Conservation (phyloP, 2,329 filamentous ascomycete genomes). For the Pseudocercospora macadamiae region DNA sequence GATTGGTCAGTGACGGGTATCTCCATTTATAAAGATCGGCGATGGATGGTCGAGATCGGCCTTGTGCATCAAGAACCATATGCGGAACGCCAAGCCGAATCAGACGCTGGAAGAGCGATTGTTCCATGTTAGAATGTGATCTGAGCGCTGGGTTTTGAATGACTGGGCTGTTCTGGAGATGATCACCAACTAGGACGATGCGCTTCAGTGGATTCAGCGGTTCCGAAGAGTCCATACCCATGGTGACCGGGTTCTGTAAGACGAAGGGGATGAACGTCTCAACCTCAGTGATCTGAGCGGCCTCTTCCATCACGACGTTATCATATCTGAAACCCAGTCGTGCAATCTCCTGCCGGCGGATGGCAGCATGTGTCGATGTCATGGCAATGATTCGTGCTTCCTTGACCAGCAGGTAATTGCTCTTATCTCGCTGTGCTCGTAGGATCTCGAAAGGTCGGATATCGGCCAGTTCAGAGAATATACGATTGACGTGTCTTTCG, state of each 20-base stretch:
- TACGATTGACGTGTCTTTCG: constrained; percentile 82
- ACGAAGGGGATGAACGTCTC: constrained; percentile 95
- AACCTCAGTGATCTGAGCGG: constrained; percentile 95
- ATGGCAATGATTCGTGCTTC: constrained; percentile 98
- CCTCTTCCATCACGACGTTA: constrained; percentile 98
- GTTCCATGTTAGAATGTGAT: constrained; percentile 93
- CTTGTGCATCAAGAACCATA: constrained; percentile 89
- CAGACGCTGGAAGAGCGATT: constrained; percentile 89
- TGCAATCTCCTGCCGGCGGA: constrained; percentile 87
- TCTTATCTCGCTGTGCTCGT: constrained; percentile 84
- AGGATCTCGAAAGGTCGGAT: constrained; percentile 95
- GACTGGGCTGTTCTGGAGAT: constrained; percentile 94
- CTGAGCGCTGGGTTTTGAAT: constrained; percentile 93
- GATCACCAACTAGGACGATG: constrained; percentile 90
- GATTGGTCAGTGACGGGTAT: constrained; percentile 76
- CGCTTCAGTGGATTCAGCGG: constrained; percentile 74
- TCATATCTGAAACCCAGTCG: constrained; percentile 94
- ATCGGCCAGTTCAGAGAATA: constrained; percentile 90
- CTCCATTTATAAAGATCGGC: constrained; percentile 92
- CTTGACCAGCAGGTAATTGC: constrained; percentile 91
- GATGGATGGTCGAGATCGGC: constrained; percentile 83
- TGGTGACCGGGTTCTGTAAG: constrained; percentile 67
- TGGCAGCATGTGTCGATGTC: constrained; percentile 97
- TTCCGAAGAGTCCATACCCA: constrained; percentile 43
- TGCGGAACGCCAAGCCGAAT: constrained; percentile 91